phyloP scores from a whole-genome alignment of 352 stramenopile species.

The Pythium guiyangense region DNA sequence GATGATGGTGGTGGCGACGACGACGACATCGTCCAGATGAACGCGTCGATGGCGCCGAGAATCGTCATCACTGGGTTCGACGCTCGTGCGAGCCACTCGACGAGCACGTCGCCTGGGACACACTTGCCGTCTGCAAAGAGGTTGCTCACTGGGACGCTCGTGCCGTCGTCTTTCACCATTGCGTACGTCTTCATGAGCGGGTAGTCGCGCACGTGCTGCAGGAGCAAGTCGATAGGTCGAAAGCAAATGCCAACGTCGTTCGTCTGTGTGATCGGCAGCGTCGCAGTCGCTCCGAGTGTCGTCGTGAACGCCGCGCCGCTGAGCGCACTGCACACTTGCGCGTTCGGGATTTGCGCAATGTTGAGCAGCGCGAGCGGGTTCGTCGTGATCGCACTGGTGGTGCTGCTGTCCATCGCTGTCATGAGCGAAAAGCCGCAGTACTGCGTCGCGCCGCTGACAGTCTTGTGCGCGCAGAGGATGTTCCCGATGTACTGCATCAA shows the following conservation, averaged over 20 bases:
- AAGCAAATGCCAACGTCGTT: conserved; percentile 41
- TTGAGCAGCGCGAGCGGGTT: conserved; percentile 13
- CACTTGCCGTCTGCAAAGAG: conserved; percentile 38
- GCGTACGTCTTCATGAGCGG: conserved; percentile 21
- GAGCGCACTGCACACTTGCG: conserved; percentile 43
- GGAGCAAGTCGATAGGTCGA: conserved; percentile 26
- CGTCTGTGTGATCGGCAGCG: conserved; percentile 25
- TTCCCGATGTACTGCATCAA: conserved; percentile 23
- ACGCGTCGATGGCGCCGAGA: conserved; percentile 4
- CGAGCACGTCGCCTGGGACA: conserved; percentile 17
- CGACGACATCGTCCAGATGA: conserved; percentile 1
- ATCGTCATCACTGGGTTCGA: conserved; percentile 24
- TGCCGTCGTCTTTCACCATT: conserved; percentile 8
- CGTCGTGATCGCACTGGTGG: not conserved
- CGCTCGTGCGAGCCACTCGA: conserved; percentile 18
- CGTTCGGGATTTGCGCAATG: conserved; percentile 35
- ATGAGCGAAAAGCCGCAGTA: conserved; percentile 28
- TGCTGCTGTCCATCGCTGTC: conserved; percentile 20
- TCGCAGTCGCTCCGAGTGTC: conserved; percentile 15
- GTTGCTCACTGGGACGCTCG: conserved; percentile 22
- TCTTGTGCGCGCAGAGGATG: conserved; percentile 31
- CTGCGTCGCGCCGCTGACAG: conserved; percentile 16
- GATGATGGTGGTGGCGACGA: not conserved
- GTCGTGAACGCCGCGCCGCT: conserved; percentile 31
- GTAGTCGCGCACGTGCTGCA: conserved; percentile 26